Conservation (phyloP, 1,284 basidiomycete species). For the Ganoderma multipileum region DNA sequence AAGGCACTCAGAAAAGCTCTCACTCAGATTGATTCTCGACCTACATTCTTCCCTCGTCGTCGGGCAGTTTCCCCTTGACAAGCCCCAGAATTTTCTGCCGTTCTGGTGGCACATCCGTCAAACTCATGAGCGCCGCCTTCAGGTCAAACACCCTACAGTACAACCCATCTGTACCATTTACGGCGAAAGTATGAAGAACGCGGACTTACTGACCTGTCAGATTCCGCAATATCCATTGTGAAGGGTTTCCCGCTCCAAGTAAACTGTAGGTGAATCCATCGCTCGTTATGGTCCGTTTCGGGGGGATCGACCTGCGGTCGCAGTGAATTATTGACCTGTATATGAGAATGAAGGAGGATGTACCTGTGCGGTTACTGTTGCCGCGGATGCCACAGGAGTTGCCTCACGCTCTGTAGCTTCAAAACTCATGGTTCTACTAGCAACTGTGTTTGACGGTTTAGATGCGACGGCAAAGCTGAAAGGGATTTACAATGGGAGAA, state of each 20-base stretch:
- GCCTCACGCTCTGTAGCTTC: neutral
- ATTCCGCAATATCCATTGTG: slow-evolving; percentile 68
- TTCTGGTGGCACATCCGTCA: slow-evolving; percentile 85
- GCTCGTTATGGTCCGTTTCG: slow-evolving; percentile 31
- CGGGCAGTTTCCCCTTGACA: slow-evolving; percentile 84
- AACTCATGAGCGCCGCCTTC: slow-evolving; percentile 65
- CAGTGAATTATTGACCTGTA: neutral
- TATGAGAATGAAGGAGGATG: neutral
- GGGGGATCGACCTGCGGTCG: slow-evolving; percentile 13
- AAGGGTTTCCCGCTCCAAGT: slow-evolving; percentile 69
- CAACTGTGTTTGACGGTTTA: neutral
- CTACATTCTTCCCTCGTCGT: slow-evolving; percentile 74
- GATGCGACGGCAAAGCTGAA: neutral
- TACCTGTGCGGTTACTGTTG: slow-evolving; percentile 6
- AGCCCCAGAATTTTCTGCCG: slow-evolving; percentile 91
- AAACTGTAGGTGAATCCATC: slow-evolving; percentile 69
- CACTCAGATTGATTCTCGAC: slow-evolving; percentile 29
- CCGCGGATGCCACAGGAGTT: neutral
- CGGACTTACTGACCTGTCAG: slow-evolving; percentile 61
- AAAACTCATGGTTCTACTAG: neutral
- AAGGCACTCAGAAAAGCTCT: neutral
- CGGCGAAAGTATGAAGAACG: neutral
- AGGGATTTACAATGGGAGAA: neutral
- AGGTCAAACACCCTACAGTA: slow-evolving; percentile 68
- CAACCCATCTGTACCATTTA: neutral